Base-by-base conservation (phyloP, 805 yeast genomes). In the Zygoascus tannicola region DNA sequence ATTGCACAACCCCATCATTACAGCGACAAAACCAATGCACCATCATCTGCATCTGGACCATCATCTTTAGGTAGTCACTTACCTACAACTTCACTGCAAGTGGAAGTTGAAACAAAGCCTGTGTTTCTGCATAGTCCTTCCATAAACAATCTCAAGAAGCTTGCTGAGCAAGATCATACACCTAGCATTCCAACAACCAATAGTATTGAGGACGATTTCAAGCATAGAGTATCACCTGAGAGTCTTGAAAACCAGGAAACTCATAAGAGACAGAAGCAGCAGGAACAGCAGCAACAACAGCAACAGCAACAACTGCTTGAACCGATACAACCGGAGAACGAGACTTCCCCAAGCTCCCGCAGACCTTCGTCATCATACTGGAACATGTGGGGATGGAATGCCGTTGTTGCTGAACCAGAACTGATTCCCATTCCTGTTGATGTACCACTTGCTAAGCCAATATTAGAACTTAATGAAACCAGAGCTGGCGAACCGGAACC, bases 51-150 rank as follows among this genome's bases (percentile, higher is more conserved):
- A 35, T 16, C n/a, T 19, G 38, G 38, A n/a, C 38, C 26, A 19
- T 35, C 20, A 12, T 26, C 30, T 7, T 12, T 26, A 26, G 30
- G 30, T 12, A 26, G 12, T 12, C 7, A 12, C 10, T 26, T 26
- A 7, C 40, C 40, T n/a, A 37, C 32, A 7, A 37, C 32, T 37
- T 8, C 40, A 3, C 21, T 37, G 16, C 40, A 37, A 14, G 18
- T 26, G 5, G 40, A 37, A n/a, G 40, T 18, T 22, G 32, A 15
- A 16, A 23, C 32, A 14, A 26, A 37, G 22, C 40, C 40, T 5
- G 21, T 22, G 4, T 37, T 37, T 37, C n/a, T 37, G 32, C 5
- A 18, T 33, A 33, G 35, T 15, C 15, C 35, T 7, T 26, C 30
- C 7, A 12, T 26, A 7, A 26, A 7, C 30, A 26, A 12, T 26